Evolutionary conservation across 2,329 filamentous ascomycete species (phyloP).

Genomic region (Microdochium nivale): DNA sequence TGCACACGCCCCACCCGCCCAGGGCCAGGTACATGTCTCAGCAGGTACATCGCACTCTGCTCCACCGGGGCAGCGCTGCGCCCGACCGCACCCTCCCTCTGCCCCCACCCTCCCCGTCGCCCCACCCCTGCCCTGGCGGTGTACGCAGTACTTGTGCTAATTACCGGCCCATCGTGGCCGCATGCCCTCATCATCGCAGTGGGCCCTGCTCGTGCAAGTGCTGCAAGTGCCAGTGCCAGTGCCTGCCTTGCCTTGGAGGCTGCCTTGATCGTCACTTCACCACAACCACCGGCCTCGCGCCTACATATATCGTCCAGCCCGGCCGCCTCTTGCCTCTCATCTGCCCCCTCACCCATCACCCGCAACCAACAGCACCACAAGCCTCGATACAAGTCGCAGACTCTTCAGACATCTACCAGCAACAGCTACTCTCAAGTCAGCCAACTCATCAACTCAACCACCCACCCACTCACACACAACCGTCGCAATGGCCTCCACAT

Average conservation of each 20-base stretch:
- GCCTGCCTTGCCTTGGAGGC: background rate
- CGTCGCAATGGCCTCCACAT: slow-evolving; percentile 18
- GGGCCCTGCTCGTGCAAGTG: background rate
- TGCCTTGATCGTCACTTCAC: background rate
- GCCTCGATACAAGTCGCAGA: background rate
- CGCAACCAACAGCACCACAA: background rate
- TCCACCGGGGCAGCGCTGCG: no score
- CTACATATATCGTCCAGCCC: background rate
- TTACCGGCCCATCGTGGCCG: background rate
- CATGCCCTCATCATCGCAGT: background rate
- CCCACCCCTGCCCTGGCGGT: background rate
- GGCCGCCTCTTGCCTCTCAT: background rate
- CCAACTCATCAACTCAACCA: background rate
- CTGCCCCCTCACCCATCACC: background rate
- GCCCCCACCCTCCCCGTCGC: background rate
- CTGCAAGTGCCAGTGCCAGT: background rate
- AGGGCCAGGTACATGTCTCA: background rate
- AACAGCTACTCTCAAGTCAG: background rate
- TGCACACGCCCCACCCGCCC: no score
- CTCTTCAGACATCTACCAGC: background rate
- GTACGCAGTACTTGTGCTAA: background rate
- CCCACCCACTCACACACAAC: slow-evolving; percentile 7
- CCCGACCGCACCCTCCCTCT: background rate
- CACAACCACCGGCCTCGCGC: background rate
- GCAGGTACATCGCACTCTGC: background rate